A percentile compares a stretch with the other conserved stretches of the same genome.
phyloP scores from a whole-genome alignment of 2,329 filamentous ascomycete species.

The Truncatella angustata region DNA sequence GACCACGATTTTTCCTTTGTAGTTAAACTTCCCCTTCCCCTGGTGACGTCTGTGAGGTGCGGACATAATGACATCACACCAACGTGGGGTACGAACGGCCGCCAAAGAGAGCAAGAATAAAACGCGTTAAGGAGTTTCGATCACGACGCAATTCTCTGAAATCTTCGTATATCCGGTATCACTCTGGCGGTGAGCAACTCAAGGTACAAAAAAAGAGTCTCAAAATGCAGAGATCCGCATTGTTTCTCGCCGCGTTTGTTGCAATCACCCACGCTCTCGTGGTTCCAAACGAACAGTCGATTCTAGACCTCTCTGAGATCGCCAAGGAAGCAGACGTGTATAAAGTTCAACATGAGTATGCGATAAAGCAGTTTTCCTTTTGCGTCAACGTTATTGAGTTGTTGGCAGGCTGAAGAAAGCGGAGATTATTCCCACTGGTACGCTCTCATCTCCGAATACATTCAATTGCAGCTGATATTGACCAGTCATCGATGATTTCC shows the following conservation, averaged over 20 bases:
- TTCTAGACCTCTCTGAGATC: neutral
- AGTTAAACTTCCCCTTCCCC: too few species aligned
- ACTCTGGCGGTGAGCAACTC: too few species aligned
- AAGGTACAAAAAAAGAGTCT: neutral
- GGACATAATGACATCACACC: neutral
- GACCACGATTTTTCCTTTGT: too few species aligned
- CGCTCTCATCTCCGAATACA: neutral
- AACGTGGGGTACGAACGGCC: neutral
- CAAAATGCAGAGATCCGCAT: neutral
- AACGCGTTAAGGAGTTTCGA: too few species aligned
- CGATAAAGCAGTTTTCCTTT: too few species aligned
- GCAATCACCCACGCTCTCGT: neutral
- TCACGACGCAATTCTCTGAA: too few species aligned
- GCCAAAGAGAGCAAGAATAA: too few species aligned
- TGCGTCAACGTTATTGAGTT: too few species aligned
- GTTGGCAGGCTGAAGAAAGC: constrained; percentile 26
- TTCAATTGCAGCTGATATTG: neutral
- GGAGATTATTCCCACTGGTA: constrained; percentile 32
- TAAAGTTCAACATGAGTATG: constrained; percentile 2
- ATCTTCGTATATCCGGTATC: too few species aligned
- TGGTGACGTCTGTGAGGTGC: too few species aligned
- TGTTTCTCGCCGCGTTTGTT: neutral
- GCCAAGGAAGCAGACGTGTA: neutral
- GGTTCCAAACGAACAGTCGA: neutral
- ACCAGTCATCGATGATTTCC: constrained; percentile 58